Evolutionary conservation across 805 yeast species (phyloP), one percentile per base, ranked within the genome.

Genomic region (Nakazawaea sp.): DNA sequence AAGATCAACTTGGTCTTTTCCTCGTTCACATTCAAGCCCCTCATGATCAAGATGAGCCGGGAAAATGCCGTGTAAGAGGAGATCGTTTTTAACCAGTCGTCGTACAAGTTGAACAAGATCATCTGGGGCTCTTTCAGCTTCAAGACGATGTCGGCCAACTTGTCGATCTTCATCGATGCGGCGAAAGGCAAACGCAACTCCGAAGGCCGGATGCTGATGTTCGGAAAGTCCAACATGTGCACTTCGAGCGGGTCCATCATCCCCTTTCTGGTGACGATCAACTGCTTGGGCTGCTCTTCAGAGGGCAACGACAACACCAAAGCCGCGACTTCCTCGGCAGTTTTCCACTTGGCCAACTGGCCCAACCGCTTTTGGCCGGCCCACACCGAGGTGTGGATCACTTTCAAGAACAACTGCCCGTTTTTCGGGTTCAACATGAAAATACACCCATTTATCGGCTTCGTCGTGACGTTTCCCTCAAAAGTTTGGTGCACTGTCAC

Each of bases 291-390:
- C 51, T 88, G 96, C 58, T 92, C 96, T 50, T 90, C 97, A 38
- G 77, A 70, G 1, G 97, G 97, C 37, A 92, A 61, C 0, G 97
- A 85, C 30, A 96, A 70, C 15, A 92, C 72, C 45, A 92, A 64
- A 0, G 95, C 95, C 12, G 96, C 90, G 17, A 87, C 95, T 58
- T 90, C 97, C 59, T 92, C 99, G 0, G 98, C 97, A 1, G 97
- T 80, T 56, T 90, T 92, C 98, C 98, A 92, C 55, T 92, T 92
- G 1, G 97, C 89, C 45, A 92, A 62, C 53, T 92, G 97, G 20
- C 92, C 81, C 43, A 90, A 68, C 49, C 97, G 81, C 51, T 87
- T 89, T 57, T 92, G 97, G 15, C 99, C 99, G 3, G 95, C 81
- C 94, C 96, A 92, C 2, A 87, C 95, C 5, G 95, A 83, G 0